Evolutionary conservation across 805 yeast species (phyloP), one percentile per base, ranked within the genome.

Genomic region (Yamadazyma scolyti): DNA sequence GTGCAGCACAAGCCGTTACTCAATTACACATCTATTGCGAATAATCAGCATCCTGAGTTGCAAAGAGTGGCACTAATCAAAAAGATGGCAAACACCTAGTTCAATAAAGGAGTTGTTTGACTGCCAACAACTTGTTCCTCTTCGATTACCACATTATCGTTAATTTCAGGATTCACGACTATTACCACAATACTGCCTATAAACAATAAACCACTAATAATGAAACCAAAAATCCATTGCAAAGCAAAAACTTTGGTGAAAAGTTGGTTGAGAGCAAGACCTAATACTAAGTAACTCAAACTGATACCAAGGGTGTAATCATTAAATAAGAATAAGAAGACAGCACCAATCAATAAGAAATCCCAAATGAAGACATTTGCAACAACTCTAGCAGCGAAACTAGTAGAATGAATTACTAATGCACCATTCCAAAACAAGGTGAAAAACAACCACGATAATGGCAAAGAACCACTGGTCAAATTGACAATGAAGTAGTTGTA

Each of bases 341-440:
- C 54, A 13, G 64, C 62, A 11, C 94, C 90, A 26, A 79, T 74
- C 21, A 83, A 37, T 41, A 85, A 63, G 59, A 82, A 80, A 51
- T 76, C 79, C 95, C 95, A 86, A 48, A 85, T 74, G 41, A 82
- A 65, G 20, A 84, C 53, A 54, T 85, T 84, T 31, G 90, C 85
- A 14, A 84, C 39, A 30, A 85, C 57, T 37, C 94, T 69, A 10
- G 86, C 77, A 13, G 73, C 57, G n/a, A 81, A 54, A 37, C 59
- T 52, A 45, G 73, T 71, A 33, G 82, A 73, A 38, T 79, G 82
- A 60, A 79, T 73, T 51, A 81, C 52, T 17, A 80, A 81, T 2
- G 94, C 88, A 27, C 94, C 94, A 50, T 82, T 82, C 95, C 95
- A 86, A 65, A 84, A 82, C 22, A 85, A 52, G 15, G 78, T 79